phyloP scores from a whole-genome alignment of 371 early-diverging fungal genomes.

The Mucor racemosus region DNA sequence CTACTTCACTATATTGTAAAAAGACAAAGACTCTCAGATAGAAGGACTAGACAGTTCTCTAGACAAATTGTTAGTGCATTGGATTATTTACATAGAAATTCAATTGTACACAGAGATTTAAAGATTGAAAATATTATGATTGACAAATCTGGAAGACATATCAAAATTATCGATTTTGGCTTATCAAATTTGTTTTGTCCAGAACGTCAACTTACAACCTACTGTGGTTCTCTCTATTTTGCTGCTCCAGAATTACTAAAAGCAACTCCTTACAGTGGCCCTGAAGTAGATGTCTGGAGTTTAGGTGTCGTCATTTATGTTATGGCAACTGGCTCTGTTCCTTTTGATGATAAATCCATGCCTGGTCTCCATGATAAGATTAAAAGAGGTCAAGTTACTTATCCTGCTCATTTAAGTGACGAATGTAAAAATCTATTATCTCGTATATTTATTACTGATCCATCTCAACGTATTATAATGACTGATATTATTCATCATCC shows the following conservation, averaged over 20 bases:
- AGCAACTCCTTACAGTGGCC: constrained; percentile 89
- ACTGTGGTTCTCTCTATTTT: constrained; percentile 96
- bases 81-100: constrained; percentile 95
- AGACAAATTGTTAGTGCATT: constrained; percentile 91
- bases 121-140: constrained; percentile 97
- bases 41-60: constrained; percentile 87
- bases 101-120: constrained; percentile 96
- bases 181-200: constrained; percentile 91
- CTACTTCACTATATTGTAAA: constrained; percentile 89
- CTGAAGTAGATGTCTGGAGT: constrained; percentile 97
- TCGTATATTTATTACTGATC: constrained; percentile 78
- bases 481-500: constrained; percentile 78
- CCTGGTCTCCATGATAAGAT: constrained; percentile 93
- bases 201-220: constrained; percentile 83
- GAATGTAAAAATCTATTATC: constrained; percentile 82
- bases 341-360: constrained; percentile 96
- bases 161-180: constrained; percentile 97
- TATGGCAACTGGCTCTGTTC: constrained; percentile 93
- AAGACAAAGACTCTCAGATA: constrained; percentile 88
- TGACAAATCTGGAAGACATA: constrained; percentile 79
- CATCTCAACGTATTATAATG: constrained; percentile 75
- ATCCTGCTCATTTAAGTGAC: constrained; percentile 80
- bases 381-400: constrained; percentile 79
- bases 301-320: constrained; percentile 96
- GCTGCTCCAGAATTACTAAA: constrained; percentile 95